These are phyloP conservation scores for Hanseniaspora thailandica DNA, from an alignment of 805 yeast species.

Conservation along the genomic window DNA sequence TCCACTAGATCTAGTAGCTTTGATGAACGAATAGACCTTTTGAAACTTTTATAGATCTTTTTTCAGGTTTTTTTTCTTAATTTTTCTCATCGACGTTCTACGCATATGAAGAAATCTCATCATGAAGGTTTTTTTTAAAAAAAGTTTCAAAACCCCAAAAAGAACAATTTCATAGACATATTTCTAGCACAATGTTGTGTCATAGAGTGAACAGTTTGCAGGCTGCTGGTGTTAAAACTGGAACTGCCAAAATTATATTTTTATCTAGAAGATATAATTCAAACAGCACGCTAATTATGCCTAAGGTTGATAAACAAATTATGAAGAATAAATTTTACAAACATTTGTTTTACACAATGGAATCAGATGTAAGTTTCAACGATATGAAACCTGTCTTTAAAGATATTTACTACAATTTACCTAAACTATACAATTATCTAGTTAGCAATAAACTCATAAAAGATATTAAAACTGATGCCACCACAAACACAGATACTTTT, in stretches of 20 bases:
- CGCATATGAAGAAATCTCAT: too few species aligned
- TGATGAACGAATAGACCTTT: constrained; percentile 4
- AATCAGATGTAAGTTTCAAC: constrained; percentile 9
- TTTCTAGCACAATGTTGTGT: neutral
- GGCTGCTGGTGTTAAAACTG: neutral
- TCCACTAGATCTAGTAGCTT: constrained; percentile 29
- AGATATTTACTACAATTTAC: constrained; percentile 3
- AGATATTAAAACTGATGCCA: neutral
- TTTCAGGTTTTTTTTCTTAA: too few species aligned
- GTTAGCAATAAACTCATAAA: neutral
- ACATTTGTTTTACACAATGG: constrained; percentile 12
- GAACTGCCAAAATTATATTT: neutral
- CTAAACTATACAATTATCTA: neutral
- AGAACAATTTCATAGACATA: too few species aligned
- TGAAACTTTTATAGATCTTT: neutral
- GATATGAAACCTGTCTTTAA: constrained; percentile 6
- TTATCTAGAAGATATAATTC: neutral
- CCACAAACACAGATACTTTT: neutral
- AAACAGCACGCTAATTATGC: neutral
- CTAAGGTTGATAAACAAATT: constrained; percentile 1
- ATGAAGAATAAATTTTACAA: constrained; percentile 11
- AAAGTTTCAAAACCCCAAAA: too few species aligned
- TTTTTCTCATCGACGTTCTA: too few species aligned
- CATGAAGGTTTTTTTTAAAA: too few species aligned
- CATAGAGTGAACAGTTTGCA: neutral